Evolutionary conservation across 768 basidiomycete genomes (phyloP).

Genomic region (Sarcodon sp.): DNA sequence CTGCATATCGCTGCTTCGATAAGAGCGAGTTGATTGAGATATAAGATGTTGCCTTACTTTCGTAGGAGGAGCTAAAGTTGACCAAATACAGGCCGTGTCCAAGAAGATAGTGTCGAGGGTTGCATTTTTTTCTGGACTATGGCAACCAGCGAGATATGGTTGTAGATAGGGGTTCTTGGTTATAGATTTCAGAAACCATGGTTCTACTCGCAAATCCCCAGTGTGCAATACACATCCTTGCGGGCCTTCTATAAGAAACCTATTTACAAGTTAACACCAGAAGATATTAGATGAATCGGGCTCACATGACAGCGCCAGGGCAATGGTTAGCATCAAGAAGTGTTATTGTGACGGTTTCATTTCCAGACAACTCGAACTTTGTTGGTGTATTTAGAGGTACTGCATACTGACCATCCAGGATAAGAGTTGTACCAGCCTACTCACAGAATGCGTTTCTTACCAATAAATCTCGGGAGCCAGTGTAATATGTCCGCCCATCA

Average conservation of each 20-base stretch:
- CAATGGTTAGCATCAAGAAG: constrained; percentile 90
- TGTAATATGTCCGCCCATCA: constrained; percentile 34
- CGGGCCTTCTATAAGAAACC: constrained; percentile 74
- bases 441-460: constrained; percentile 22
- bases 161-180: constrained; percentile 58
- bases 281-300: not conserved
- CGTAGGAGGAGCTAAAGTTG: constrained; percentile 4
- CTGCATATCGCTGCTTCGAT: constrained; percentile 45
- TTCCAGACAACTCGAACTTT: constrained; percentile 37
- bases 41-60: constrained; percentile 5
- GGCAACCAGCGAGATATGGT: constrained; percentile 40
- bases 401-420: constrained; percentile 26
- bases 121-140: not conserved
- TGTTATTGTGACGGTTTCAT: constrained; percentile 57
- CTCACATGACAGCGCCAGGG: constrained; percentile 86
- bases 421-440: not conserved
- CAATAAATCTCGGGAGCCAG: constrained; percentile 54
- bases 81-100: constrained; percentile 11
- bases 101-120: constrained; percentile 14
- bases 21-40: not conserved
- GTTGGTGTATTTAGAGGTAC: constrained; percentile 57
- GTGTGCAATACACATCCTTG: constrained; percentile 76
- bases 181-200: constrained; percentile 61
- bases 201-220: constrained; percentile 86
- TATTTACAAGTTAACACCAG: constrained; percentile 15